Conservation (phyloP, 2,329 filamentous ascomycete species). For the Claviceps fusiformis region DNA sequence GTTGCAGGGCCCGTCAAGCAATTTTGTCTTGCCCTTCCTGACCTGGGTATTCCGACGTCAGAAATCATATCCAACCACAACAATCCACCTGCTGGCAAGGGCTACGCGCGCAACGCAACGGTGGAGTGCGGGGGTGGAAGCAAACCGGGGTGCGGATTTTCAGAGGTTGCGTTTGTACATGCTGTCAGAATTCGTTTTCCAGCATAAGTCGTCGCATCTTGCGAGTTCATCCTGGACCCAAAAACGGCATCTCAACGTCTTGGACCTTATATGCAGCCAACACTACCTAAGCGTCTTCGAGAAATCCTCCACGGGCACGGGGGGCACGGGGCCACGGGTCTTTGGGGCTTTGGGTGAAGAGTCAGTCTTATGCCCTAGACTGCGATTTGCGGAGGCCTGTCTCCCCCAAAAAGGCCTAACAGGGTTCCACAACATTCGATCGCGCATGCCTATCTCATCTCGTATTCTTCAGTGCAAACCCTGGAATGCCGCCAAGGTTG, state of each 20-base stretch:
- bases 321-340: no score
- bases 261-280: not conserved
- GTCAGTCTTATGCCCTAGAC: not conserved
- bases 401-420: not conserved
- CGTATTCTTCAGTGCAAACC: not conserved
- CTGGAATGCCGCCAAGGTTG: not conserved
- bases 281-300: not conserved
- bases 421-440: not conserved
- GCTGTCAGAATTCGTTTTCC: not conserved
- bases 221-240: no score
- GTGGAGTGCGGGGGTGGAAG: not conserved
- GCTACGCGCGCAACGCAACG: not conserved
- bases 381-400: not conserved
- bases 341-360: no score
- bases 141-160: not conserved
- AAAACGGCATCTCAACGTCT: not conserved
- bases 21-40: not conserved
- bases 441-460: not conserved
- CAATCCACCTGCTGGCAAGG: not conserved
- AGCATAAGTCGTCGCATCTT: not conserved
- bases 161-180: not conserved
- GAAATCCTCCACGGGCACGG: not conserved
- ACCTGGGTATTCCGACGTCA: not conserved
- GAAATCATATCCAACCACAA: not conserved
- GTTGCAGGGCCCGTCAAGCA: not conserved